phyloP scores from a whole-genome alignment of 2,329 filamentous ascomycete genomes.

The Chaetomiaceae sp. region DNA sequence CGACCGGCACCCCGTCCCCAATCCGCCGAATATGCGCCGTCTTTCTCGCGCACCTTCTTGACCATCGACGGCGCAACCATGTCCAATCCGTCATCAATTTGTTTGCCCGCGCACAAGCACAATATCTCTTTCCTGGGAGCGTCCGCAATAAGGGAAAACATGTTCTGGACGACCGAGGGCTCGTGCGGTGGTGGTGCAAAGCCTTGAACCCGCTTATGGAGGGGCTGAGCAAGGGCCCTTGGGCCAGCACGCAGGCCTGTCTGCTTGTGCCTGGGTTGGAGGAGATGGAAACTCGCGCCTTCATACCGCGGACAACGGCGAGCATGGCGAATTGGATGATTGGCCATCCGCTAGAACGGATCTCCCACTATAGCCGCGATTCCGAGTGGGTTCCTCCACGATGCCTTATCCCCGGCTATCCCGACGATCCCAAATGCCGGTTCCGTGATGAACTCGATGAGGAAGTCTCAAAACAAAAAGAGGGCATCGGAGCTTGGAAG shows the following conservation, averaged over 20 bases:
- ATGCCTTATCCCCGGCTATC: slow-evolving; percentile 83
- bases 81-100: slow-evolving; percentile 76
- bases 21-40: slow-evolving; percentile 68
- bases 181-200: slow-evolving; percentile 95
- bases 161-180: slow-evolving; percentile 80
- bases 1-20: slow-evolving; percentile 63
- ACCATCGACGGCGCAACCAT: slow-evolving; percentile 58
- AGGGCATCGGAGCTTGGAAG: slow-evolving; percentile 68
- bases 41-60: slow-evolving; percentile 73
- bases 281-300: slow-evolving; percentile 70
- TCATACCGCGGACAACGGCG: slow-evolving; percentile 58
- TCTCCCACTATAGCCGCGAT: slow-evolving; percentile 59
- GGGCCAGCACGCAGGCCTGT: slow-evolving; percentile 64
- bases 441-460: slow-evolving; percentile 88
- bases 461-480: slow-evolving; percentile 60
- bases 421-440: slow-evolving; percentile 90
- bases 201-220: slow-evolving; percentile 73
- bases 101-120: slow-evolving; percentile 86
- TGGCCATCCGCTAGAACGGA: slow-evolving; percentile 63
- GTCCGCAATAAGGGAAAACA: slow-evolving; percentile 82
- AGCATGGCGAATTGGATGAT: slow-evolving; percentile 62
- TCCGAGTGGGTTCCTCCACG: slow-evolving; percentile 64
- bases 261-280: slow-evolving; percentile 85
- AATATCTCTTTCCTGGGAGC: slow-evolving; percentile 93
- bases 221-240: slow-evolving; percentile 36